phyloP scores from a whole-genome alignment of 179 eudicot species.

The Nepenthes alata region DNA sequence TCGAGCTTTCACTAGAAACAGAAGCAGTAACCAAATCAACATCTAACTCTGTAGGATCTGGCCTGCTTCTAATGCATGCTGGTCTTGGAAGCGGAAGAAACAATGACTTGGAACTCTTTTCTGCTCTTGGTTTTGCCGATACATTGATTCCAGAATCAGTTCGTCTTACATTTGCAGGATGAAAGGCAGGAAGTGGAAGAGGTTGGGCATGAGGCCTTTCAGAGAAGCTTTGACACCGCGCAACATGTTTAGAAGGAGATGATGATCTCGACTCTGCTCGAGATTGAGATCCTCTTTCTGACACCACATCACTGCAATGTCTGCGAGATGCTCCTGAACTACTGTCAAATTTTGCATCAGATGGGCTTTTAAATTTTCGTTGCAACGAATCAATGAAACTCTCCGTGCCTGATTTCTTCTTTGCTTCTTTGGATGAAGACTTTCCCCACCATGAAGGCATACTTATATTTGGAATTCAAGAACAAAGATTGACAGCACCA shows the following conservation, averaged over 20 bases:
- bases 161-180: constrained; percentile 48
- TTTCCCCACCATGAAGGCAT: constrained; percentile 93
- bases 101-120: constrained; percentile 46
- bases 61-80: constrained; percentile 52
- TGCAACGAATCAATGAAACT: constrained; percentile 50
- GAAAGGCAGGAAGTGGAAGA: constrained; percentile 40
- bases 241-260: constrained; percentile 75
- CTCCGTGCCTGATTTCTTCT: constrained; percentile 60
- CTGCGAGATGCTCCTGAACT: constrained; percentile 59
- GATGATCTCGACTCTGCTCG: constrained; percentile 64
- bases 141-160: constrained; percentile 65
- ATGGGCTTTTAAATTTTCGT: constrained; percentile 41
- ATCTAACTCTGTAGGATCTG: constrained; percentile 62
- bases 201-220: constrained; percentile 76
- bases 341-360: constrained; percentile 50
- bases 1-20: constrained; percentile 64
- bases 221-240: constrained; percentile 84
- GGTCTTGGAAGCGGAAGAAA: constrained; percentile 71
- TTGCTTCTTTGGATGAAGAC: constrained; percentile 76
- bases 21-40: constrained; percentile 54
- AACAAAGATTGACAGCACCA: neutral
- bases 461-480: constrained; percentile 5
- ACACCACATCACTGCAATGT: constrained; percentile 45
- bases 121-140: constrained; percentile 41
- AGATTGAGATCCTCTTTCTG: constrained; percentile 56